Evolutionary conservation across 495 filamentous ascomycete species (phyloP).

Genomic region (Annulohypoxylon moriforme): DNA sequence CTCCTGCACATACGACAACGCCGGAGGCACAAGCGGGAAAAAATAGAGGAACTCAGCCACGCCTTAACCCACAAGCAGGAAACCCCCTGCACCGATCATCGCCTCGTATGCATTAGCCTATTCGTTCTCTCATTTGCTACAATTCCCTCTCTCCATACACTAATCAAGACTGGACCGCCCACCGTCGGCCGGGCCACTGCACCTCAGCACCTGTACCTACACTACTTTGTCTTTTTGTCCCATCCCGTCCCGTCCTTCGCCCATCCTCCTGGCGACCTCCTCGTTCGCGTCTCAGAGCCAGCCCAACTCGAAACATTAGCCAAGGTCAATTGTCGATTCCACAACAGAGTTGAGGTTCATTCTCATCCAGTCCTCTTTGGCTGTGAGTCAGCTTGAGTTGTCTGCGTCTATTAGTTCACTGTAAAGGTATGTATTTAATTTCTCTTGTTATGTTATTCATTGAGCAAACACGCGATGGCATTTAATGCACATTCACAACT

Average conservation of each 20-base stretch:
- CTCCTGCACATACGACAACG: conserved; percentile 18
- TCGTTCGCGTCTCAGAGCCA: conserved; percentile 38
- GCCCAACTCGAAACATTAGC: conserved; percentile 42
- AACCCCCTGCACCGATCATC: conserved; percentile 25
- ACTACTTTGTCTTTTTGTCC: conserved; percentile 12
- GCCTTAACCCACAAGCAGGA: conserved; percentile 23
- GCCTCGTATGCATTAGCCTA: conserved; percentile 44
- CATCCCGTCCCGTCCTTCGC: conserved; percentile 18
- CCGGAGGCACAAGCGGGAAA: conserved; percentile 37
- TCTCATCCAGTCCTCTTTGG: conserved; percentile 39
- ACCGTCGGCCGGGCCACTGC: conserved; percentile 29
- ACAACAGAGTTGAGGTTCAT: conserved; percentile 18
- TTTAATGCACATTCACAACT: conserved; percentile 30
- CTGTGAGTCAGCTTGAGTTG: conserved; percentile 27
- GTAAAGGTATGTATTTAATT: conserved; percentile 30
- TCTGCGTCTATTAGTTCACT: conserved; percentile 10
- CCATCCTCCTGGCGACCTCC: conserved; percentile 27
- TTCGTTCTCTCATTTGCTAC: conserved; percentile 30
- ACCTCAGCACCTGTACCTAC: conserved; percentile 10
- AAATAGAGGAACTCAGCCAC: conserved; percentile 40
- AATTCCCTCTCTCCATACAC: conserved; percentile 24
- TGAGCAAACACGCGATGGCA: conserved; percentile 2
- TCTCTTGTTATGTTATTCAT: conserved; percentile 17
- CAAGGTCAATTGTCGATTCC: conserved; percentile 35
- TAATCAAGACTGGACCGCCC: conserved; percentile 20